These are phyloP conservation scores for Yarrowia deformans DNA, from an alignment of 805 yeast genomes.

Conservation along the genomic window DNA sequence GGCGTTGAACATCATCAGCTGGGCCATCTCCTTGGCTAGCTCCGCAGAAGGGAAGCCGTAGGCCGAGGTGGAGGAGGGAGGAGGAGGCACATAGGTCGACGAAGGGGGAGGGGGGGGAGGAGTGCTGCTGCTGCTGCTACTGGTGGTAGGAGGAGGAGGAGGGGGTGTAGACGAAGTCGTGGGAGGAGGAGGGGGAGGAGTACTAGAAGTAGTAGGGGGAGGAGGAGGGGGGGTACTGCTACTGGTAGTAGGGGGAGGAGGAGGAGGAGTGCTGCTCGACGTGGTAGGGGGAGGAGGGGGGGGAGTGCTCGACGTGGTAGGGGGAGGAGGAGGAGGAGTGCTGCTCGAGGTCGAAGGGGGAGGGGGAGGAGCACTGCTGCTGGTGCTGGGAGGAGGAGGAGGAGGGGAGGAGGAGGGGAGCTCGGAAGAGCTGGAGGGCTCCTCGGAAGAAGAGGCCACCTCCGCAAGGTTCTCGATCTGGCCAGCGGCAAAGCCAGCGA, in stretches of 20 bases:
- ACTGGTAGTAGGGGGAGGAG: not conserved
- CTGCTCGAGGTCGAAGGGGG: not conserved
- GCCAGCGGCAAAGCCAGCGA: slow-evolving; percentile 10
- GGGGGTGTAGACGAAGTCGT: not conserved
- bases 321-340: slow-evolving; percentile 16
- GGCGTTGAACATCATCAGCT: slow-evolving; percentile 29
- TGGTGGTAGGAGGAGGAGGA: too few species aligned
- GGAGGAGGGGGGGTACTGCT: slow-evolving; percentile 4
- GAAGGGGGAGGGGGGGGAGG: slow-evolving; percentile 21
- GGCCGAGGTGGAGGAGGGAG: slow-evolving; percentile 13
- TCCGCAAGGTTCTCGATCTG: slow-evolving; percentile 21
- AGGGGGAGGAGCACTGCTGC: not conserved
- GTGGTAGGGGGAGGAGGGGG: slow-evolving; percentile 22
- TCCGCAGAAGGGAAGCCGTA: slow-evolving; percentile 19
- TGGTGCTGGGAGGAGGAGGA: not conserved
- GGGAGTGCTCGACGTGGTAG: slow-evolving; percentile 1
- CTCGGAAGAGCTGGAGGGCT: not conserved
- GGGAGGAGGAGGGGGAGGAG: slow-evolving; percentile 5
- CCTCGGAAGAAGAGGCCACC: slow-evolving; percentile 3
- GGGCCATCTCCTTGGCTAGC: slow-evolving; percentile 16
- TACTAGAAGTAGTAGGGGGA: slow-evolving; percentile 3
- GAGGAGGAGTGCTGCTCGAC: slow-evolving; percentile 9
- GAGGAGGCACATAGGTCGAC: slow-evolving; percentile 2
- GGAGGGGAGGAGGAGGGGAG: not conserved
- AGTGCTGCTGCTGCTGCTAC: too few species aligned